Conservation (phyloP, 139 green algal species). For the Pseudopediastrum boryanum region DNA sequence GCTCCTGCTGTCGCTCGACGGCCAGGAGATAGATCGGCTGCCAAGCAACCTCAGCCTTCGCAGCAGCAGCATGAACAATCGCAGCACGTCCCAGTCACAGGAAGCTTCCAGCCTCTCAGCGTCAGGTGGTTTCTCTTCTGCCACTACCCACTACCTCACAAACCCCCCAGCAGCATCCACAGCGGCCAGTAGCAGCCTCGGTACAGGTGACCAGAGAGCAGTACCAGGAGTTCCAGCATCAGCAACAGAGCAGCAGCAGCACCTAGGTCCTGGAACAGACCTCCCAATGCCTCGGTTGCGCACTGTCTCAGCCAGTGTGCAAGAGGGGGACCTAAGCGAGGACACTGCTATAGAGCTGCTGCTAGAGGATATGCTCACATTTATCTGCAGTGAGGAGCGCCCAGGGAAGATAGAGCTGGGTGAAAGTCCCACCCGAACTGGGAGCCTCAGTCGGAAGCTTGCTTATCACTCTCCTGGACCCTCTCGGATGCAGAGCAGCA, state of each 20-base stretch:
- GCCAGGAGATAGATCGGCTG: conserved; percentile 10
- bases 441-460: background rate
- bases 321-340: background rate
- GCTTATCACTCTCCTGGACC: background rate
- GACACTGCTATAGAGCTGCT: conserved; percentile 29
- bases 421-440: conserved; percentile 18
- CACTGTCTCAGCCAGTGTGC: background rate
- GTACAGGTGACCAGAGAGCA: background rate
- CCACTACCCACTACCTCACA: no score
- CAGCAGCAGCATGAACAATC: conserved; percentile 1
- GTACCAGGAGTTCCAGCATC: conserved; percentile 9
- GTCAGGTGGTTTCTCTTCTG: no score
- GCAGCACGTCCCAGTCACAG: background rate
- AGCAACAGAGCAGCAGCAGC: background rate
- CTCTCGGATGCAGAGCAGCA: background rate
- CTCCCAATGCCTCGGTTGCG: background rate
- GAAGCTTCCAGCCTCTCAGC: no score
- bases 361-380: conserved; percentile 15
- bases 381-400: background rate
- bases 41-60: conserved; percentile 12
- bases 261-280: background rate
- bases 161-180: conserved; percentile 1
- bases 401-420: conserved; percentile 25
- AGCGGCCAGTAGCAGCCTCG: background rate
- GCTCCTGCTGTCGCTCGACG: conserved; percentile 12